phyloP scores from a whole-genome alignment of 345 rosid species.

The Salix dunnii region DNA sequence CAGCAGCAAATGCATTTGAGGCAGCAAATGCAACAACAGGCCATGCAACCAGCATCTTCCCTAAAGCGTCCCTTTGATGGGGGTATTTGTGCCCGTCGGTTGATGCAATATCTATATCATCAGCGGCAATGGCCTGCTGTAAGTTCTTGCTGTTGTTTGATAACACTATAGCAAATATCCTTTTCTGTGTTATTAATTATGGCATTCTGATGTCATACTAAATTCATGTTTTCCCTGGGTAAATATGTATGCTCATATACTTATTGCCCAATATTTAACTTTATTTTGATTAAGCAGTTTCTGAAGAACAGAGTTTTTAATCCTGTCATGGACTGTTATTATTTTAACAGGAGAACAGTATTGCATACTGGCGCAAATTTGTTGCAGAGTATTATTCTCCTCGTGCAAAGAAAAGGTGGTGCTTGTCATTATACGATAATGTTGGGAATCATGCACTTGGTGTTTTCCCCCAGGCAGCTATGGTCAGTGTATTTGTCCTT shows the following conservation, averaged over 20 bases:
- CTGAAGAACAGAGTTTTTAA: not conserved
- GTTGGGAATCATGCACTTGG: conserved; percentile 92
- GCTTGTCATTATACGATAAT: conserved; percentile 83
- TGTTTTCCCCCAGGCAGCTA: conserved; percentile 92
- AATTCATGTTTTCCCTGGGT: not conserved
- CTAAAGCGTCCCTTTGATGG: conserved; percentile 61
- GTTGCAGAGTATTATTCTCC: conserved; percentile 92
- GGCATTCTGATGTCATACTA: not conserved
- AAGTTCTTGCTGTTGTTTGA: conserved; percentile 31
- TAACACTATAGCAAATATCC: not conserved
- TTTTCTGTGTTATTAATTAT: not conserved
- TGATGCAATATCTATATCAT: conserved; percentile 96
- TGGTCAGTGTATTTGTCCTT: conserved; percentile 42
- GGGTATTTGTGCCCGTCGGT: conserved; percentile 87
- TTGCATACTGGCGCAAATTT: conserved; percentile 94
- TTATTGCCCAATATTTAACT: not conserved
- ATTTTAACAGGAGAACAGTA: conserved; percentile 65
- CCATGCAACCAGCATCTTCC: conserved; percentile 53
- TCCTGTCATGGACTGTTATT: conserved; percentile 14
- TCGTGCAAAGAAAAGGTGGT: conserved; percentile 97
- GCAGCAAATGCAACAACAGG: conserved; percentile 79
- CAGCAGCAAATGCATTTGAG: conserved; percentile 65
- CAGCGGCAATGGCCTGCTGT: conserved; percentile 85
- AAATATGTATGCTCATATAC: not conserved
- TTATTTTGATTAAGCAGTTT: conserved; percentile 2